Conservation (phyloP, 2,329 filamentous ascomycete species). For the Microdochium nivale region DNA sequence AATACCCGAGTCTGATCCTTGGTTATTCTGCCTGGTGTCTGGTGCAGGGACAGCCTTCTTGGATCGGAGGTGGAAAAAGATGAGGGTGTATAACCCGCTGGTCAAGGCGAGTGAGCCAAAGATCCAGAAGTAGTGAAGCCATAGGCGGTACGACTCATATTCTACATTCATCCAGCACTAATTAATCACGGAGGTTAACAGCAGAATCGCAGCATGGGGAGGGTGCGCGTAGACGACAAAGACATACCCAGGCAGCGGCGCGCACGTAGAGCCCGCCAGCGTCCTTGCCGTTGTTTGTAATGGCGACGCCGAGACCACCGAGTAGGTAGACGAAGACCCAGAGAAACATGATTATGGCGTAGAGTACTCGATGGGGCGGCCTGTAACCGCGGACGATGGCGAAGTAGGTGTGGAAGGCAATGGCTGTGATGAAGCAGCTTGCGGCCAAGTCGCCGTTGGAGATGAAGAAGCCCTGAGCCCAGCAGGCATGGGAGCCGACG, state of each 20-base stretch:
- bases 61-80: slow-evolving; percentile 24
- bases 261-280: slow-evolving; percentile 49
- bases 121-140: slow-evolving; percentile 56
- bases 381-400: slow-evolving; percentile 49
- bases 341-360: slow-evolving; percentile 32
- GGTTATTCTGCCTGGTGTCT: not conserved
- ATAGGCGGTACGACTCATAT: slow-evolving; percentile 43
- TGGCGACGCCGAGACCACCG: slow-evolving; percentile 39
- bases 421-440: slow-evolving; percentile 57
- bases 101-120: slow-evolving; percentile 30
- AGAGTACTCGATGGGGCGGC: slow-evolving; percentile 41
- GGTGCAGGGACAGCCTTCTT: slow-evolving; percentile 4
- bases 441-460: slow-evolving; percentile 58
- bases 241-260: slow-evolving; percentile 52
- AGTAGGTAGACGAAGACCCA: slow-evolving; percentile 55
- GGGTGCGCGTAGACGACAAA: not conserved
- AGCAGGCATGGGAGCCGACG: slow-evolving; percentile 46
- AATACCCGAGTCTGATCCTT: not conserved
- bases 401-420: slow-evolving; percentile 59
- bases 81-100: slow-evolving; percentile 24
- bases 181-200: not conserved
- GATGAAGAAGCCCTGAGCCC: slow-evolving; percentile 59
- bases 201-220: not conserved
- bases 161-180: slow-evolving; percentile 53
- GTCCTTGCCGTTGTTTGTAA: slow-evolving; percentile 30